Evolutionary conservation across 495 filamentous ascomycete genomes (phyloP).

Genomic region (Aspergillus sparsus): DNA sequence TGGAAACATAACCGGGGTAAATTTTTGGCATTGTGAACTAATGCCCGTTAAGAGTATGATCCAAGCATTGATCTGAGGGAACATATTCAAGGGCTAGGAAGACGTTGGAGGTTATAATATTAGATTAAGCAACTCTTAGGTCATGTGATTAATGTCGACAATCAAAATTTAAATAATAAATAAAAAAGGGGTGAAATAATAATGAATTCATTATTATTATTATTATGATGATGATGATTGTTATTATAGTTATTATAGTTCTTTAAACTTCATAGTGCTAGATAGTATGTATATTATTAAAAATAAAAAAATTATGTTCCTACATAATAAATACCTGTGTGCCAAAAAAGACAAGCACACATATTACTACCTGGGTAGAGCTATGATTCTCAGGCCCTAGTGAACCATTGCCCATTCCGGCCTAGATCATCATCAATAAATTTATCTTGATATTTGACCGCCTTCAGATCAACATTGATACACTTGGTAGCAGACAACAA

Average conservation of each 20-base stretch:
- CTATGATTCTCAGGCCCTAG: background rate
- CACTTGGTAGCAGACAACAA: background rate
- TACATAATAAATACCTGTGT: background rate
- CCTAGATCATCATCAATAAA: background rate
- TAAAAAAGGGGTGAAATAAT: no score
- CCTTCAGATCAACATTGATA: conserved; percentile 10
- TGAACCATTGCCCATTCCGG: background rate
- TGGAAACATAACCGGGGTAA: background rate
- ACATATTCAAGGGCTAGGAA: background rate
- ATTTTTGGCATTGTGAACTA: conserved; percentile 18
- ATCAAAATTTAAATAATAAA: background rate
- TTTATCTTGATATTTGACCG: conserved; percentile 10
- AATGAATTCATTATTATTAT: no score
- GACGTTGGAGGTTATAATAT: no score
- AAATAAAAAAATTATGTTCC: background rate
- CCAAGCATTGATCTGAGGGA: background rate
- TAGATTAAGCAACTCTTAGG: background rate
- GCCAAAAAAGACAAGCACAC: no score
- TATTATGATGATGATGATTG: no score
- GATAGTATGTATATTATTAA: background rate
- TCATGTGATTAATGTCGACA: conserved; percentile 8
- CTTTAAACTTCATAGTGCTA: background rate
- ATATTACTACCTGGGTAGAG: no score
- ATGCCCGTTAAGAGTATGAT: background rate
- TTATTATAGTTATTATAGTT: no score